Evolutionary conservation across 176 grass and related monocot genomes (phyloP), one percentile per base, ranked within the genome.

Genomic region (Aegilops sharonensis): DNA sequence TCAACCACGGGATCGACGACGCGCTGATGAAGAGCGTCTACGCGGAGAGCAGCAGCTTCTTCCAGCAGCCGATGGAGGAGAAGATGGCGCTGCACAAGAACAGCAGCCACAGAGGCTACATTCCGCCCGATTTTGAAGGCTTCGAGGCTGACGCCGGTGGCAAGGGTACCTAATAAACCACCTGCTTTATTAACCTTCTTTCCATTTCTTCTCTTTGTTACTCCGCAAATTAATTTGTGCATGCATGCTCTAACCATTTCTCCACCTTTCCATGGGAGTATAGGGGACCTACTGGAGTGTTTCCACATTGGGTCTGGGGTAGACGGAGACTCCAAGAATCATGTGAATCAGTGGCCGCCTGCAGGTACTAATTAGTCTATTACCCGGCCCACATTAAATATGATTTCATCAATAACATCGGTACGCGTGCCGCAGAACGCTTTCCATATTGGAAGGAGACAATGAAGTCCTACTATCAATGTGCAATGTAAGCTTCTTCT

Each of bases 221-320:
- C 14, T 25, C n/a, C 11, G 13, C 27, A 27, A 1, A 9, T 20
- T 65, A 6, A 5, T 63, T 62, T 62, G 57, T 79, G 27, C 48
- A 63, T 27, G 27, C 27, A 27, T 35, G 2, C 20, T 27, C 1
- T 27, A 27, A 27, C 27, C 27, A 27, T 27, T 27, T 27, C 1
- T 27, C 27, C 27, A 27, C 27, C 27, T 27, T 27, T 27, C 27
- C 27, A 27, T 27, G 27, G 27, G 27, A 27, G 1, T 29, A 11
- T 40, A 95, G 94, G 91, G 23, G 91, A 95, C 40, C 43, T 75
- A 40, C 88, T 91, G 78, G 94, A 93, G 80, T 88, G 84, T 84
- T 90, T 92, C 79, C 88, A 88, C 64, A 84, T 96, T n/a, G 87
- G 94, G 18, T 78, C 87, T 8, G 59, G 12, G 9, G 73, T 34